phyloP scores from a whole-genome alignment of 2,329 filamentous ascomycete genomes.

The Penicillium rolfsii region DNA sequence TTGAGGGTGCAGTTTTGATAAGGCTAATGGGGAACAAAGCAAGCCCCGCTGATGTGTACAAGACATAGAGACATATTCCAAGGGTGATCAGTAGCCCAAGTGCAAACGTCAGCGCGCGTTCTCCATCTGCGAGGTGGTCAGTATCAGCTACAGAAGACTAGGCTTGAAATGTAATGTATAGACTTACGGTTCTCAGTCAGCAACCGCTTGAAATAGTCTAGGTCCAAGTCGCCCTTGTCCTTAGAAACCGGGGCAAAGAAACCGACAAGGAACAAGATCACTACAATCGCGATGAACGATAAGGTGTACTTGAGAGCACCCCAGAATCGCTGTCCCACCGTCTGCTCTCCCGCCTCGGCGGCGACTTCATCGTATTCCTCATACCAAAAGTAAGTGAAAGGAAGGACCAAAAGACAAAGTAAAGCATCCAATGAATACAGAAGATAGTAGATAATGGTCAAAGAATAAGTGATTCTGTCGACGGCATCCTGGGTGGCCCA shows the following conservation, averaged over 20 bases:
- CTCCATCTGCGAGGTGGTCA: conserved; percentile 62
- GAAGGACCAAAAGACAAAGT: conserved; percentile 84
- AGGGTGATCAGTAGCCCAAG: conserved; percentile 86
- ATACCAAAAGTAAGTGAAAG: conserved; percentile 97
- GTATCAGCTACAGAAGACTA: neutral
- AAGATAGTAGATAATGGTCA: conserved; percentile 89
- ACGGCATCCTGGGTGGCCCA: conserved; percentile 88
- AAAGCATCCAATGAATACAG: conserved; percentile 90
- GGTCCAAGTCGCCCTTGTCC: conserved; percentile 66
- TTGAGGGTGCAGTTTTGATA: conserved; percentile 86
- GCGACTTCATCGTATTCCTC: conserved; percentile 96
- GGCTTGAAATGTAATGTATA: neutral
- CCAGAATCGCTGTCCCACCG: conserved; percentile 71
- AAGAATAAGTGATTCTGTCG: conserved; percentile 73
- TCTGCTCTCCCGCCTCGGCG: conserved; percentile 75
- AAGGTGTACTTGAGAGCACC: conserved; percentile 90
- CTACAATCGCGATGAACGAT: conserved; percentile 73
- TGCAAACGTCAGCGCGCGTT: conserved; percentile 88
- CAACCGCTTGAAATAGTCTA: conserved; percentile 89
- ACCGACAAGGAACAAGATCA: conserved; percentile 84
- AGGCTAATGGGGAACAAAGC: conserved; percentile 86
- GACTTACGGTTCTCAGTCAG: conserved; percentile 75
- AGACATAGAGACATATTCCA: conserved; percentile 79
- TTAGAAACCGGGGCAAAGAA: conserved; percentile 89
- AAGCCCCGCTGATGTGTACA: conserved; percentile 88